Conservation (phyloP, 192 early-diverging fungal species). For the Coemansia sp. region DNA sequence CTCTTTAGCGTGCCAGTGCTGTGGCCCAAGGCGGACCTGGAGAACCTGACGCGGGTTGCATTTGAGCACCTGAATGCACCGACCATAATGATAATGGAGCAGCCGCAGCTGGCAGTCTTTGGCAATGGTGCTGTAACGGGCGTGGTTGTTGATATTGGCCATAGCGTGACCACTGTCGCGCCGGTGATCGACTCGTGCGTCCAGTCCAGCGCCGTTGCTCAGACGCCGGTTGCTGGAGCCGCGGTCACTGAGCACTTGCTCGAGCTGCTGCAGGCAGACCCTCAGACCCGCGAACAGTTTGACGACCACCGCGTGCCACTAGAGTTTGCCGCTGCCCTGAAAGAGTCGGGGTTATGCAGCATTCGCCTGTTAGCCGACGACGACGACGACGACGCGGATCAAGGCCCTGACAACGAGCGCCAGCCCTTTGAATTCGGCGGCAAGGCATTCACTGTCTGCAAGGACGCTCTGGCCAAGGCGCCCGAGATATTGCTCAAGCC, state of each 20-base stretch:
- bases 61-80: conserved; percentile 92
- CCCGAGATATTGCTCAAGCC: conserved; percentile 70
- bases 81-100: conserved; percentile 72
- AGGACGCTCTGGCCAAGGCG: conserved; percentile 13
- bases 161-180: conserved; percentile 72
- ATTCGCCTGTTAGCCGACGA: conserved; percentile 8
- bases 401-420: conserved; percentile 15
- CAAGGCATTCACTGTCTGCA: conserved; percentile 41
- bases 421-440: conserved; percentile 56
- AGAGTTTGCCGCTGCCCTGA: conserved; percentile 55
- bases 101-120: conserved; percentile 76
- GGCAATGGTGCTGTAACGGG: conserved; percentile 72
- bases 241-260: conserved; percentile 63
- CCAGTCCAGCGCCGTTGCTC: conserved; percentile 53
- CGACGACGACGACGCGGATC: conserved; percentile 2
- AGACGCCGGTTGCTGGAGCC: conserved; percentile 63
- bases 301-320: conserved; percentile 44
- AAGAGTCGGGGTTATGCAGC: conserved; percentile 46
- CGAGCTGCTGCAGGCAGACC: conserved; percentile 55
- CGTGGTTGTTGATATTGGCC: conserved; percentile 88
- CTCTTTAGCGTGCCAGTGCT: conserved; percentile 71
- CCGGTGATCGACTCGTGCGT: conserved; percentile 74
- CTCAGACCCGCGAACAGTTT: conserved; percentile 35
- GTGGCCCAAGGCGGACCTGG: conserved; percentile 78
- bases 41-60: conserved; percentile 75